Percentiles rank a stretch among this genome's conserved stretches.
These are phyloP conservation scores for Dioszegia aurantiaca DNA, from an alignment of 768 basidiomycete genomes.

Conservation along the genomic window DNA sequence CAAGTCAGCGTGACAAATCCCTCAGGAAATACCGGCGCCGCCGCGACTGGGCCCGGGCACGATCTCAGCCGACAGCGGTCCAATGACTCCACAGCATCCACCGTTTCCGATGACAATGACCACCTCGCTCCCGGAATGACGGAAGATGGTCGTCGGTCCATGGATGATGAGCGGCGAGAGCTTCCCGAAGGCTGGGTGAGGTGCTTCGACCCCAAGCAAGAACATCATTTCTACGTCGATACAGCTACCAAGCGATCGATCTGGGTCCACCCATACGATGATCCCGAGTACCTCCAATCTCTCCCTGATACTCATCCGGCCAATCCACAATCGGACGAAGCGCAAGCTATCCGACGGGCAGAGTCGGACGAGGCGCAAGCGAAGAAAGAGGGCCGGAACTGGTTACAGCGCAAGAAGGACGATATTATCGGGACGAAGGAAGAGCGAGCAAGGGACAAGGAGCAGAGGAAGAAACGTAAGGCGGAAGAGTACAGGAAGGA, in stretches of 20 bases:
- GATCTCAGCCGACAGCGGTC: constrained; percentile 8
- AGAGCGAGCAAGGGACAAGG: constrained; percentile 30
- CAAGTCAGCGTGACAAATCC: constrained; percentile 17
- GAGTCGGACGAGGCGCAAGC: constrained; percentile 22
- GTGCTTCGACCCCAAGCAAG: constrained; percentile 47
- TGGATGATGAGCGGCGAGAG: constrained; percentile 50
- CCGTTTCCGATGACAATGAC: constrained; percentile 13
- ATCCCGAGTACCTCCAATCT: constrained; percentile 41
- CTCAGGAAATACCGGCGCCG: constrained; percentile 1
- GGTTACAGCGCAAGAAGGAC: constrained; percentile 45
- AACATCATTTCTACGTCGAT: constrained; percentile 52
- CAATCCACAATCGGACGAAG: constrained; percentile 43
- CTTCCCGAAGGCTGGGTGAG: constrained; percentile 50
- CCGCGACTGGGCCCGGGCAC: background rate
- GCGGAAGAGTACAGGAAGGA: constrained; percentile 14
- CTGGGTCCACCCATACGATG: constrained; percentile 52
- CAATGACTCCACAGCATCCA: constrained; percentile 8
- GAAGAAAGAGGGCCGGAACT: constrained; percentile 29
- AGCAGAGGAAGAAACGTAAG: constrained; percentile 16
- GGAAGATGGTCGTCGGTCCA: constrained; percentile 37
- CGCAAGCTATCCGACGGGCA: constrained; percentile 23
- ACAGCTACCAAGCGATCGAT: constrained; percentile 38
- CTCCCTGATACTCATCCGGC: constrained; percentile 49
- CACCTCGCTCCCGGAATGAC: constrained; percentile 17
- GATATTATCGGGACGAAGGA: constrained; percentile 41